Conservation (phyloP, 495 filamentous ascomycete genomes). For the Penicillium atrosanguineum region DNA sequence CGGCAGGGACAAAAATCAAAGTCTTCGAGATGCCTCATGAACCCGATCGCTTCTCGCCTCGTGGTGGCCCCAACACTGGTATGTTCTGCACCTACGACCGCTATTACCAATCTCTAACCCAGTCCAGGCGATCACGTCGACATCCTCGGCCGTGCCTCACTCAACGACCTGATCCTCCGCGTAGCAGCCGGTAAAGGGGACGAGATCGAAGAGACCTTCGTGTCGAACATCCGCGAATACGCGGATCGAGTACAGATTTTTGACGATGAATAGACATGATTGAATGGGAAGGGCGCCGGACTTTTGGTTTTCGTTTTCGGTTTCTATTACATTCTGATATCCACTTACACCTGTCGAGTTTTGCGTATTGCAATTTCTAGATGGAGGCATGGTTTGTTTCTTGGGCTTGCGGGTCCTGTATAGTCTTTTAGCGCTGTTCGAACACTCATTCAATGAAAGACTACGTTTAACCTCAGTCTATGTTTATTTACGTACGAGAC, state of each 20-base stretch:
- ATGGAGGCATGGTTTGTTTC: neutral
- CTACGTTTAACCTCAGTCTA: neutral
- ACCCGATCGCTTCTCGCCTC: constrained; percentile 84
- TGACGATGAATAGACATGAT: constrained; percentile 50
- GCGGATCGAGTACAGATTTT: constrained; percentile 75
- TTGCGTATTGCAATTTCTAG: neutral
- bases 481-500: neutral
- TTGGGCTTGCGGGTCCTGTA: neutral
- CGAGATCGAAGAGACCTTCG: constrained; percentile 70
- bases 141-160: constrained; percentile 80
- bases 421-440: neutral
- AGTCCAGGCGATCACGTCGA: constrained; percentile 84
- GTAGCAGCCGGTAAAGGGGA: constrained; percentile 88
- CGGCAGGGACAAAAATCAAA: constrained; percentile 73
- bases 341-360: neutral
- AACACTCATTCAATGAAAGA: neutral
- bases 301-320: neutral
- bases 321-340: neutral
- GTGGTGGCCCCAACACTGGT: constrained; percentile 92
- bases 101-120: constrained; percentile 1
- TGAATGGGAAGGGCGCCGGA: neutral
- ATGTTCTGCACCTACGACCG: constrained; percentile 9
- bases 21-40: constrained; percentile 96
- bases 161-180: constrained; percentile 87
- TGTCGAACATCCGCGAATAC: constrained; percentile 78